Conservation (phyloP, 495 filamentous ascomycete genomes). For the Talaromyces adpressus region DNA sequence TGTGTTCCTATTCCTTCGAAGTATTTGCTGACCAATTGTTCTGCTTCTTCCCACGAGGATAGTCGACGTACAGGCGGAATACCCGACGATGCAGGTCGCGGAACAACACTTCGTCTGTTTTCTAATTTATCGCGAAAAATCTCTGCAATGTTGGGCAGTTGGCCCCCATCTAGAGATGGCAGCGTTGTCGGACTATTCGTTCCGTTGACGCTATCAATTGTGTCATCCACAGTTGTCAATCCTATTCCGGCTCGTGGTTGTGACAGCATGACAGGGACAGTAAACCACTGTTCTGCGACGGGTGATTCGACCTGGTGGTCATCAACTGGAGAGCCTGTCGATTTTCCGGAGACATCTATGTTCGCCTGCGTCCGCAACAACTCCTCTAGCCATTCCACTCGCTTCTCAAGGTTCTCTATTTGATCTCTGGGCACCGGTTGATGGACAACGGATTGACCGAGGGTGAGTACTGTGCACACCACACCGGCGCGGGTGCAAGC, state of each 20-base stretch:
- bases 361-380: conserved; percentile 33
- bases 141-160: conserved; percentile 38
- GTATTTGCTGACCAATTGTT: conserved; percentile 28
- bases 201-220: neutral
- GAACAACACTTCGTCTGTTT: conserved; percentile 32
- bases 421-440: conserved; percentile 40
- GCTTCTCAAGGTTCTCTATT: conserved; percentile 45
- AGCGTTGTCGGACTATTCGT: neutral
- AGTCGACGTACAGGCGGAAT: conserved; percentile 31
- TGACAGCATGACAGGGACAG: conserved; percentile 35
- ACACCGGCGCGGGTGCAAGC: conserved; percentile 45
- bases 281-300: conserved; percentile 37
- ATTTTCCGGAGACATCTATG: conserved; percentile 26
- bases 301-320: neutral
- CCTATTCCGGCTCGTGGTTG: conserved; percentile 15
- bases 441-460: conserved; percentile 34
- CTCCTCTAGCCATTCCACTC: conserved; percentile 43
- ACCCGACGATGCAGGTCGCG: conserved; percentile 23
- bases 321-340: conserved; percentile 26
- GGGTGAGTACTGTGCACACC: conserved; percentile 40
- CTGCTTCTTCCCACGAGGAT: conserved; percentile 33
- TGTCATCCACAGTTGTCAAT: conserved; percentile 2
- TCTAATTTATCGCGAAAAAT: conserved; percentile 41
- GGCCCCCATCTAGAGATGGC: conserved; percentile 13
- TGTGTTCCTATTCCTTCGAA: conserved; percentile 41